These are phyloP conservation scores for Tulasnella sp. DNA, from an alignment of 768 basidiomycete genomes.

Conservation along the genomic window DNA sequence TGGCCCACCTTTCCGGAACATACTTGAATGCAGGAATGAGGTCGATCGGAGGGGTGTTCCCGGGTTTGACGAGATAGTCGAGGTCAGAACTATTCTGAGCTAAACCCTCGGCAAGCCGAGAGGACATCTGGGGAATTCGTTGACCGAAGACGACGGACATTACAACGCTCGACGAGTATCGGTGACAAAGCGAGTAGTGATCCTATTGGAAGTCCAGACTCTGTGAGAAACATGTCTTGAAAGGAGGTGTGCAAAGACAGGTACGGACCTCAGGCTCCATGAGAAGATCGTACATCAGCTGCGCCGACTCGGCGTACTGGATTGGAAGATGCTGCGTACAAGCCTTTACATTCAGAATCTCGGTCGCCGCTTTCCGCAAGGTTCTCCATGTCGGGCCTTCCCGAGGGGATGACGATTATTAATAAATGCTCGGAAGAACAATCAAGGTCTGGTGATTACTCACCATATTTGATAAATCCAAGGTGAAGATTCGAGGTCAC, in stretches of 20 bases:
- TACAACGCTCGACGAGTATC: slow-evolving; percentile 38
- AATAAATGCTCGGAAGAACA: slow-evolving; percentile 19
- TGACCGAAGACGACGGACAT: slow-evolving; percentile 39
- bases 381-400: slow-evolving; percentile 27
- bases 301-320: slow-evolving; percentile 38
- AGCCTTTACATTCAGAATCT: slow-evolving; percentile 33
- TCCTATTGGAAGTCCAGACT: slow-evolving; percentile 29
- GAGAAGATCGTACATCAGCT: slow-evolving; percentile 38
- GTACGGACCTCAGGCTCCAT: slow-evolving; percentile 35
- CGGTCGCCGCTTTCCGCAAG: slow-evolving; percentile 26
- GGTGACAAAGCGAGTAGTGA: slow-evolving; percentile 37
- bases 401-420: background rate
- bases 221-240: too few species aligned
- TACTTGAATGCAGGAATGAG: slow-evolving; percentile 39
- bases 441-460: slow-evolving; percentile 29
- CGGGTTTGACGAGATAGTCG: slow-evolving; percentile 34
- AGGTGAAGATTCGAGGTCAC: slow-evolving; percentile 31
- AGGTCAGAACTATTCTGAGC: background rate
- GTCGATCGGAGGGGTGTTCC: slow-evolving; percentile 41
- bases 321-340: slow-evolving; percentile 34
- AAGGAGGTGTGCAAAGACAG: background rate
- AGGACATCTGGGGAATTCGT: slow-evolving; percentile 35
- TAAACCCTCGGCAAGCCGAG: background rate
- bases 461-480: slow-evolving; percentile 37
- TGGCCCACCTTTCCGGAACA: slow-evolving; percentile 41